phyloP scores from a whole-genome alignment of 352 stramenopile genomes.

The Phytophthora tentaculata region DNA sequence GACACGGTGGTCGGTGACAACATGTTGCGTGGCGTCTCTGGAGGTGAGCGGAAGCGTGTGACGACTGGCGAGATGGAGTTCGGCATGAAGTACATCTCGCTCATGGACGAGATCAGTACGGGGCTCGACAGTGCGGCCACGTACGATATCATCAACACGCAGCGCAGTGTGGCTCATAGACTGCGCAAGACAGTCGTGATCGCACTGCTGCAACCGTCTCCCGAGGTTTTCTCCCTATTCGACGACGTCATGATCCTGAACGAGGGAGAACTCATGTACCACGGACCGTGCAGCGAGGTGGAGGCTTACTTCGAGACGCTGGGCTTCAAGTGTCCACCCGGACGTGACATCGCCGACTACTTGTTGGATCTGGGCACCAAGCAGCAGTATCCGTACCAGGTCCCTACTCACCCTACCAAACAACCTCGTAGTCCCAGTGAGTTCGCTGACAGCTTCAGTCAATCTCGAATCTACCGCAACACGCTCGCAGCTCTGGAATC shows the following conservation, averaged over 20 bases:
- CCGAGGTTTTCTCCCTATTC: too few species aligned
- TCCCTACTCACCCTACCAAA: slow-evolving; percentile 2
- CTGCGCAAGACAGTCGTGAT: slow-evolving; percentile 21
- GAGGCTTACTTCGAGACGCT: too few species aligned
- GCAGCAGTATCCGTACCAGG: slow-evolving; percentile 30
- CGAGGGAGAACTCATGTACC: too few species aligned
- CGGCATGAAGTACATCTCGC: slow-evolving; percentile 70
- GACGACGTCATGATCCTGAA: too few species aligned
- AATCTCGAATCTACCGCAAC: slow-evolving; percentile 24
- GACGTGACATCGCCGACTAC: too few species aligned
- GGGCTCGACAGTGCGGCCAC: slow-evolving; percentile 33
- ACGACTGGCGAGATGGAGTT: slow-evolving; percentile 92
- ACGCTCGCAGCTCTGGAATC: slow-evolving; percentile 14
- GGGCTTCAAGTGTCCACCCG: too few species aligned
- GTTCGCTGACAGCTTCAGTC: slow-evolving; percentile 39
- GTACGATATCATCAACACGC: slow-evolving; percentile 27
- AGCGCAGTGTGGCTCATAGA: slow-evolving; percentile 16
- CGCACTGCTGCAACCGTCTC: slow-evolving; percentile 16
- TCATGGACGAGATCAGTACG: slow-evolving; percentile 90
- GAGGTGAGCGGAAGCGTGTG: slow-evolving; percentile 87
- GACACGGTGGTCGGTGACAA: slow-evolving; percentile 50
- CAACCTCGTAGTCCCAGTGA: slow-evolving; percentile 22
- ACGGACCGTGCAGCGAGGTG: too few species aligned
- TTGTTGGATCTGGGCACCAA: slow-evolving; percentile 42
- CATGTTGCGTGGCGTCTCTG: slow-evolving; percentile 82